Evolutionary conservation across 352 stramenopile genomes (phyloP), one percentile per base, ranked within the genome.

Genomic region (Phytopythium litorale): DNA sequence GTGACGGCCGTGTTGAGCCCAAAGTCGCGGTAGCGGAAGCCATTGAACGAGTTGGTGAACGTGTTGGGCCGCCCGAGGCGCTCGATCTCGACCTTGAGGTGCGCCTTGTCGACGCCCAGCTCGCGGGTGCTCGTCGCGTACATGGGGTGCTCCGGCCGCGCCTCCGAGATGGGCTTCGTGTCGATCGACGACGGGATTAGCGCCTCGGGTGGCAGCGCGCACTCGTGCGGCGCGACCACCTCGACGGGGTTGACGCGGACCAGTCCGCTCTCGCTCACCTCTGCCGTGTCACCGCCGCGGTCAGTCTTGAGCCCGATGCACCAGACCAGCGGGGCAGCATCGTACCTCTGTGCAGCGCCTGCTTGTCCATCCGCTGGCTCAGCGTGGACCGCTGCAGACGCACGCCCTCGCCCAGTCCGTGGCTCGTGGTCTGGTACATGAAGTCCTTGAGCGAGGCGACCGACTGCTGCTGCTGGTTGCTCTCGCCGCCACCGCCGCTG

Each of bases 1-100:
- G 82, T 91, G 63, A 94, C 74, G 33, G 81, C 78, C 40, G 82
- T 94, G 67, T 91, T 91, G 12, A 94, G 71, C 1, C 85, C 85
- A 62, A 88, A 92, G 70, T 94, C 83, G 32, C 85, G 81, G 70
- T 89, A 94, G 30, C 77, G 85, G 56, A 94, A 92, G 32, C 85
- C 85, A 64, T 94, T 91, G 72, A 94, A 94, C n/a, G 85, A 89
- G 25, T 73, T 87, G 15, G 85, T 91, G 68, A 94, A 92, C 1
- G 71, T 87, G 63, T 89, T 91, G 13, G 82, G 85, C 0, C 81
- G 76, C 11, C 78, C 79, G 28, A 78, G 68, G 35, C 79, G 82
- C 53, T 91, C 82, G 9, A 80, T 56, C 6, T 91, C 78, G 58
- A 94, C 70, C 67, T 89, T 90, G 25, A 91, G 62, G 55, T 89